These are phyloP conservation scores for Xanthoconium separans DNA, from an alignment of 1,284 basidiomycete species.

Conservation along the genomic window DNA sequence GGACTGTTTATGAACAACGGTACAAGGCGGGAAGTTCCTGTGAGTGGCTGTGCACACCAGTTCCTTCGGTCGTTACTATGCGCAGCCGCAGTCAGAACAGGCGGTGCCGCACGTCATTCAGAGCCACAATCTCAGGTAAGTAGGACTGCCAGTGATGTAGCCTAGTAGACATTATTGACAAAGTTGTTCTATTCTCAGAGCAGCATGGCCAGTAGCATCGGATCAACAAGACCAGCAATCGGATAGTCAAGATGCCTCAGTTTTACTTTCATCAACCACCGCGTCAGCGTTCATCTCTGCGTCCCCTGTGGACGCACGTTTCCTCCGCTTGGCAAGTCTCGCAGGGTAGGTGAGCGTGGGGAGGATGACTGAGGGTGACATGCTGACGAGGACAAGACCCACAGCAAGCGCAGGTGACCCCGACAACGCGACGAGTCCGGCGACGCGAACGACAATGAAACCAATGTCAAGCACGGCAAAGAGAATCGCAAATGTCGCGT, in stretches of 20 bases:
- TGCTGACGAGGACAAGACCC: constrained; percentile 20
- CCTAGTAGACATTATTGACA: too few relatives aligned
- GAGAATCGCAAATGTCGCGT: constrained; percentile 17
- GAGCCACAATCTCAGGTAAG: too few relatives aligned
- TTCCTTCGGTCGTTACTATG: neutral
- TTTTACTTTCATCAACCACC: neutral
- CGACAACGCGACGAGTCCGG: constrained; percentile 13
- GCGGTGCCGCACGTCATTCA: neutral
- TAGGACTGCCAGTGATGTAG: too few relatives aligned
- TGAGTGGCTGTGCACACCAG: constrained; percentile 16
- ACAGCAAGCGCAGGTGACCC: constrained; percentile 14
- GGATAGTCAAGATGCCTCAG: neutral
- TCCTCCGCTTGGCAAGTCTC: neutral
- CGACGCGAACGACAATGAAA: constrained; percentile 16
- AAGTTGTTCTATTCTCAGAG: too few relatives aligned
- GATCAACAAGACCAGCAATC: neutral
- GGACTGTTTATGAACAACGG: constrained; percentile 3
- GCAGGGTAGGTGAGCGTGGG: constrained; percentile 4
- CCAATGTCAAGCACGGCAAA: constrained; percentile 25
- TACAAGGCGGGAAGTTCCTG: neutral
- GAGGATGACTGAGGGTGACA: constrained; percentile 5
- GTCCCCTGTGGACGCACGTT: neutral
- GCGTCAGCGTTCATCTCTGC: constrained; percentile 3
- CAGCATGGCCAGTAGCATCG: too few relatives aligned
- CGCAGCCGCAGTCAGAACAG: constrained; percentile 21